phyloP scores from a whole-genome alignment of 208 protist species.

The Angomonas desouzai region DNA sequence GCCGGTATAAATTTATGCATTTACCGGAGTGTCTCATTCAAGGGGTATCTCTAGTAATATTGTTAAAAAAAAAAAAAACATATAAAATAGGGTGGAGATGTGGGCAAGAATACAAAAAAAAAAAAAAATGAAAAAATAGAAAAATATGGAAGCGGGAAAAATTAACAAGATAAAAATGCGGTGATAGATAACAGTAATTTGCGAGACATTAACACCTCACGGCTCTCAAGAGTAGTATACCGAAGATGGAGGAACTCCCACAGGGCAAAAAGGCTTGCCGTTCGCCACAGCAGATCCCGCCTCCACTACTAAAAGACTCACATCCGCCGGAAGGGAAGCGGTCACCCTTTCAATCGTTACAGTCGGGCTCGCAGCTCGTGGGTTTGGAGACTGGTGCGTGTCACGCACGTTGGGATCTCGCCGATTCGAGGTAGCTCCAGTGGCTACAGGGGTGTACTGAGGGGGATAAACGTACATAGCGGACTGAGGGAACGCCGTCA shows the following conservation, averaged over 20 bases:
- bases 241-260: background rate
- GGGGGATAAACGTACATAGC: background rate
- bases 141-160: conserved; percentile 1
- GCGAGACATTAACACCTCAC: no score
- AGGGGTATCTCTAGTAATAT: background rate
- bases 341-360: background rate
- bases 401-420: background rate
- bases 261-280: conserved; percentile 1
- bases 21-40: background rate
- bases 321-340: background rate
- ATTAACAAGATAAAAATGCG: no score
- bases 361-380: background rate
- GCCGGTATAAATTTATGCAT: background rate
- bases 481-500: background rate
- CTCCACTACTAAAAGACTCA: conserved; percentile 1
- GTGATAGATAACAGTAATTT: no score
- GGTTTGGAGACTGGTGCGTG: background rate
- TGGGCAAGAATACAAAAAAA: conserved; percentile 10
- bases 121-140: conserved; percentile 16
- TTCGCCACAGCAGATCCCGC: background rate
- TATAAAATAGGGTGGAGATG: conserved; percentile 12
- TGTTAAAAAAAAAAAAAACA: conserved; percentile 12
- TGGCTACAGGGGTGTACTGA: background rate
- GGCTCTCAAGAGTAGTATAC: background rate
- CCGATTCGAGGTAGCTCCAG: background rate